Percentiles rank a stretch among this genome's conserved stretches.
Evolutionary conservation across 352 stramenopile genomes (phyloP).

Genomic region (Pythium phragmitis): DNA sequence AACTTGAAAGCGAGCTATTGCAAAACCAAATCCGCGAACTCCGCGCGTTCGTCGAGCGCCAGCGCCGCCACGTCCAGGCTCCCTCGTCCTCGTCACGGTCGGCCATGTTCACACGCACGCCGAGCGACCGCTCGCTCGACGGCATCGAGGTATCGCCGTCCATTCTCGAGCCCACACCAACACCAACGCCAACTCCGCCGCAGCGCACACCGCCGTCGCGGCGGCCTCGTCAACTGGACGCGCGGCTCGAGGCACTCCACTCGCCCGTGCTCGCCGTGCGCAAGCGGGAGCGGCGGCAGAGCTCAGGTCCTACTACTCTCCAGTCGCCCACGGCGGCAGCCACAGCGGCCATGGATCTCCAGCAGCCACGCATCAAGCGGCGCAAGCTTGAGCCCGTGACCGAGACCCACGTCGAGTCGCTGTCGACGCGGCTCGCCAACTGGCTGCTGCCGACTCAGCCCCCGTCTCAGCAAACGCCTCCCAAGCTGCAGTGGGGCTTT

Average conservation of each 20-base stretch:
- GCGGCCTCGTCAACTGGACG: not conserved
- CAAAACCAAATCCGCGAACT: slow-evolving; percentile 66
- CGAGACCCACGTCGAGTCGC: slow-evolving; percentile 40
- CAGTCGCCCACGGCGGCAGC: slow-evolving; percentile 29
- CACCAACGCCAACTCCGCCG: not conserved
- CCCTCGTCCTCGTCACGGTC: slow-evolving; percentile 18
- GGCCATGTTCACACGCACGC: slow-evolving; percentile 12
- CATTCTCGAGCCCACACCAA: not conserved
- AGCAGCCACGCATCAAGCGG: slow-evolving; percentile 36
- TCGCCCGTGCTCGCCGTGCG: slow-evolving; percentile 19
- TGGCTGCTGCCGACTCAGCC: slow-evolving; percentile 41
- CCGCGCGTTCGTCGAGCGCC: slow-evolving; percentile 46
- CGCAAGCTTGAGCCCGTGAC: slow-evolving; percentile 36
- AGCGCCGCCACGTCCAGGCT: slow-evolving; percentile 24
- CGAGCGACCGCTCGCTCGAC: slow-evolving; percentile 14
- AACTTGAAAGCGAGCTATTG: slow-evolving; percentile 53
- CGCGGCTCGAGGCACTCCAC: slow-evolving; percentile 16
- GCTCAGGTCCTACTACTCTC: slow-evolving; percentile 15
- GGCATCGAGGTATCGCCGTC: slow-evolving; percentile 15
- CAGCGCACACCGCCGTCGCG: slow-evolving; percentile 4
- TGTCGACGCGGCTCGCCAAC: slow-evolving; percentile 53
- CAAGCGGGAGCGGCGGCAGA: slow-evolving; percentile 23
- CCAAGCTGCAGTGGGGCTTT: slow-evolving; percentile 18
- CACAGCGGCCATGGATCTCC: slow-evolving; percentile 13
- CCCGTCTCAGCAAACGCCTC: slow-evolving; percentile 4